Evolutionary conservation across 176 grass and related monocot genomes (phyloP).

Genomic region (Oryza punctata): DNA sequence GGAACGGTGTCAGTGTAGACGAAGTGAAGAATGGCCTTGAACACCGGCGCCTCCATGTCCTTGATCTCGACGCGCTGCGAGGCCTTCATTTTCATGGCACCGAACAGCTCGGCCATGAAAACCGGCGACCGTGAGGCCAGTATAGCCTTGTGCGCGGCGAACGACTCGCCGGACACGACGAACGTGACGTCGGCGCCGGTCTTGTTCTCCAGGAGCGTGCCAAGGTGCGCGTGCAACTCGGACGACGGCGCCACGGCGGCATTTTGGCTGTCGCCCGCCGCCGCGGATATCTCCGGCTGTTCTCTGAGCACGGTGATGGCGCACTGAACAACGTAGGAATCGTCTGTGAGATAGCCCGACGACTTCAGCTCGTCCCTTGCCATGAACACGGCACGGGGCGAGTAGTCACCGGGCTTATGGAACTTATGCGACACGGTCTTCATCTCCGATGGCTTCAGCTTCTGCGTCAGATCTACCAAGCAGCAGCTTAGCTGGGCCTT

Average conservation of each 20-base stretch:
- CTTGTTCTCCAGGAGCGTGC: not conserved
- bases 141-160: conserved; percentile 8
- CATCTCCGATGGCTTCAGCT: not conserved
- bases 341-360: not conserved
- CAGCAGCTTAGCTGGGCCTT: not conserved
- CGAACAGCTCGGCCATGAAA: conserved; percentile 38
- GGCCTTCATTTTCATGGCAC: conserved; percentile 19
- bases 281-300: not conserved
- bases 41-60: conserved; percentile 25
- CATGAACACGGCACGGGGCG: not conserved
- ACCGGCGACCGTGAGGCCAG: conserved; percentile 33
- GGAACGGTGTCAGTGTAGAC: conserved; percentile 43
- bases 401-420: rapidly evolving
- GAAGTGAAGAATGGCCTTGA: conserved; percentile 50
- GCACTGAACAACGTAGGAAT: not conserved
- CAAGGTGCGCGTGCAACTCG: conserved; percentile 4
- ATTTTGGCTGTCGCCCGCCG: not conserved
- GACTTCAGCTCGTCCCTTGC: not conserved
- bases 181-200: conserved; percentile 34
- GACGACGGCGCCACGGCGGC: not conserved
- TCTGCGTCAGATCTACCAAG: not conserved
- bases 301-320: not conserved
- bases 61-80: not conserved
- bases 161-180: not conserved
- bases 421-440: not conserved